Base-by-base conservation (phyloP, 768 basidiomycete genomes). In the Russula olivacea region DNA sequence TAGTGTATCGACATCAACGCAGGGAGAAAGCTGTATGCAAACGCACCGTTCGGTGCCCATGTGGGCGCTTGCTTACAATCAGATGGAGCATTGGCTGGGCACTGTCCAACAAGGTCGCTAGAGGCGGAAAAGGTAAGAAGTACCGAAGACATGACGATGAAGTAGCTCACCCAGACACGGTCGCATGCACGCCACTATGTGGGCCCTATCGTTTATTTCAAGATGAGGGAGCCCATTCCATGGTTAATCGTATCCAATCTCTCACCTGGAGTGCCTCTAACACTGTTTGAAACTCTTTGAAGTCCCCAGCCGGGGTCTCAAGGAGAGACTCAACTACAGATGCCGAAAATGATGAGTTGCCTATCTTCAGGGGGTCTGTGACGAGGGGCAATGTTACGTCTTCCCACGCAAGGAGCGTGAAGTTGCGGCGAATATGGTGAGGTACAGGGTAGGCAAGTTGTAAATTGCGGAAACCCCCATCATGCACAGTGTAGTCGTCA, bases 371-470 rank as follows among this genome's bases (percentile, higher is more conserved):
- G 14, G 66, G 69, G 30, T 75, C 63, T 21, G 69, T 63, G 40
- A 70, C 66, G 49, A 69, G 47, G 15, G 55, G 57, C 0, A 12
- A 40, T 40, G 15, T 0, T 5, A 40, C 1, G 15, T 12, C 38
- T 7, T 40, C 6, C 38, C 38, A 47, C 12, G n/a, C 9, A 11
- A 21, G 70, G 11, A 74, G 70, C 1, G 71, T 72, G 68, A 70
- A 77, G 55, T 72, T 73, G 14, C 76, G 70, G 25, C 76, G 73
- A 28, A 76, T 21, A 19, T 54, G 66, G 64, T 76, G 75, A 47
- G 72, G 70, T 25, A 64, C 63, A 19, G 75, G 75, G 54, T 76
- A 76, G 11, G 74, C 68, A 15, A 73, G 63, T 12, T 61, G 58
- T 57, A 73, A 58, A 28, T 60, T 55, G 17, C 66, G 67, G 63